Percentiles rank a stretch among this genome's conserved stretches.
phyloP scores from a whole-genome alignment of 192 early-diverging fungal genomes.

The Phlyctochytrium planicorne region DNA sequence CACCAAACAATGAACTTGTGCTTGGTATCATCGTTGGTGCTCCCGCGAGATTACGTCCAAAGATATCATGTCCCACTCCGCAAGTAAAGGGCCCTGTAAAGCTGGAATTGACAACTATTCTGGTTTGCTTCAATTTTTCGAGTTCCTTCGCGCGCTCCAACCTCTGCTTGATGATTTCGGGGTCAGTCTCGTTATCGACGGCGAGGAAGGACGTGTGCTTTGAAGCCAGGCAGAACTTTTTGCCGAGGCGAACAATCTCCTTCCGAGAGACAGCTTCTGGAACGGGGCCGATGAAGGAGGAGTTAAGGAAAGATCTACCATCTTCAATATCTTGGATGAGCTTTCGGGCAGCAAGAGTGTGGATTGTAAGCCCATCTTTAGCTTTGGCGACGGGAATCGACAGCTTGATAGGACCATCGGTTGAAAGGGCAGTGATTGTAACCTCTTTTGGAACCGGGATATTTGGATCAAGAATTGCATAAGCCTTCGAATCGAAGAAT shows the following conservation, averaged over 20 bases:
- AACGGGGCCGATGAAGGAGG: constrained; percentile 11
- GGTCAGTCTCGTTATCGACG: constrained; percentile 24
- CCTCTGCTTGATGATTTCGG: no score
- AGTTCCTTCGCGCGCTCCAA: no score
- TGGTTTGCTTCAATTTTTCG: no score
- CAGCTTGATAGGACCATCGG: constrained; percentile 43
- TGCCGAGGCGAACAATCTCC: constrained; percentile 43
- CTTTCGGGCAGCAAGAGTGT: constrained; percentile 44
- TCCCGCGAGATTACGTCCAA: no score
- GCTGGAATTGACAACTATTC: no score
- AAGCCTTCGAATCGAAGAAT: constrained; percentile 20
- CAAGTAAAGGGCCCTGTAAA: no score
- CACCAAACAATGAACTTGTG: no score
- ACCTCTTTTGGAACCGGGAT: constrained; percentile 28
- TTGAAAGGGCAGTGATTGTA: constrained; percentile 25
- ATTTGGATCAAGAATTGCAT: constrained; percentile 38
- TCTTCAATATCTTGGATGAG: constrained; percentile 47
- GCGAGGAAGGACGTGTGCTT: constrained; percentile 45
- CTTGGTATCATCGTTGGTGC: no score
- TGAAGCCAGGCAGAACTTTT: constrained; percentile 27
- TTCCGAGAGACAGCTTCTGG: constrained; percentile 5
- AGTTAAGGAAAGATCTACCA: constrained; percentile 37
- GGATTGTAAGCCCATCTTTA: constrained; percentile 22
- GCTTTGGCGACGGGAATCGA: constrained; percentile 30
- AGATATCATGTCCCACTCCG: no score